Conservation (phyloP, 768 basidiomycete species). For the Hydnum rufescens region DNA sequence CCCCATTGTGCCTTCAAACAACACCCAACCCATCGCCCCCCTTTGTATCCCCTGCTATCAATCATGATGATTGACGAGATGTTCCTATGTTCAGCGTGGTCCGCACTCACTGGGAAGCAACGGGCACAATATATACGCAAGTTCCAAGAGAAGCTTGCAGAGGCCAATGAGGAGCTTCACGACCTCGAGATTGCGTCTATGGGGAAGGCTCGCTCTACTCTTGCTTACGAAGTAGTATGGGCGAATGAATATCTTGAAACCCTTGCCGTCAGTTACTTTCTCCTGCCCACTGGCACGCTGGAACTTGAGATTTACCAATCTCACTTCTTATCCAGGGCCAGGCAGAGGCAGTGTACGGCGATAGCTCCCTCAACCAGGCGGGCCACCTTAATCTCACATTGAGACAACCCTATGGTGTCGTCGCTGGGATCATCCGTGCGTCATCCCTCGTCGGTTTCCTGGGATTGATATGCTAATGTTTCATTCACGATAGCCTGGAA, state of each 20-base stretch:
- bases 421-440: constrained; percentile 38
- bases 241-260: not conserved
- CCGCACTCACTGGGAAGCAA: constrained; percentile 22
- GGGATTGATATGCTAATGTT: constrained; percentile 35
- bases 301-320: not conserved
- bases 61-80: not conserved
- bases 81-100: not conserved
- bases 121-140: constrained; percentile 38
- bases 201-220: constrained; percentile 52
- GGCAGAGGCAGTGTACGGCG: not conserved
- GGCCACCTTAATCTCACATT: not conserved
- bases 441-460: constrained; percentile 12
- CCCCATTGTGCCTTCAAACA: constrained; percentile 44
- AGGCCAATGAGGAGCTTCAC: constrained; percentile 38
- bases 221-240: constrained; percentile 20
- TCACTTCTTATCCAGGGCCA: not conserved
- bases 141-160: constrained; percentile 43
- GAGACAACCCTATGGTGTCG: constrained; percentile 9
- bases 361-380: not conserved
- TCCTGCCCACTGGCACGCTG: not conserved
- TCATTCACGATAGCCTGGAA: not conserved
- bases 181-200: constrained; percentile 32
- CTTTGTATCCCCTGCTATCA: not conserved
- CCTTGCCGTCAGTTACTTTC: not conserved
- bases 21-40: too few relatives aligned